Percentiles rank a stretch among this genome's conserved stretches.
Conservation (phyloP, 2,329 filamentous ascomycete genomes). For the Orbilia oligospora region DNA sequence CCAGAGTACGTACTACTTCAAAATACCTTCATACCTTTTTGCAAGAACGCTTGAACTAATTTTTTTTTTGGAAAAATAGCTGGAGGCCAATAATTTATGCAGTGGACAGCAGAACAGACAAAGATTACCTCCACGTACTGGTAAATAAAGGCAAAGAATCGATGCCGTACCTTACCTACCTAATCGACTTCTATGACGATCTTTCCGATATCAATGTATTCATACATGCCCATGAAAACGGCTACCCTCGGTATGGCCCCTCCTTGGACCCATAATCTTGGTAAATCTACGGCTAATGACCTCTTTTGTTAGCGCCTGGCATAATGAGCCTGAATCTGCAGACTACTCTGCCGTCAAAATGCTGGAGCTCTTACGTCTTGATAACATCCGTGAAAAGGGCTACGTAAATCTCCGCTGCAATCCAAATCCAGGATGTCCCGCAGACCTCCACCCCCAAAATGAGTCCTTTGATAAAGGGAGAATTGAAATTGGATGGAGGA, state of each 20-base stretch:
- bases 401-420: constrained; percentile 76
- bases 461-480: constrained; percentile 68
- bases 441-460: constrained; percentile 68
- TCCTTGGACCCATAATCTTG: background rate
- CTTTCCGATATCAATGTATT: constrained; percentile 75
- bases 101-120: constrained; percentile 69
- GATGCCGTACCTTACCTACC: constrained; percentile 75
- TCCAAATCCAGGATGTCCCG: constrained; percentile 73
- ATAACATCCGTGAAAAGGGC: constrained; percentile 71
- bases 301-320: constrained; percentile 69
- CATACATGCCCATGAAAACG: constrained; percentile 72
- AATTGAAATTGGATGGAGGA: constrained; percentile 37
- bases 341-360: constrained; percentile 69
- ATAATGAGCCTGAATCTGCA: constrained; percentile 72
- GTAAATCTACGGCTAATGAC: background rate
- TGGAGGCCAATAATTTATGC: constrained; percentile 69
- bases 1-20: constrained; percentile 11
- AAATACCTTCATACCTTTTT: no score
- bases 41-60: background rate
- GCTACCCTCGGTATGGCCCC: constrained; percentile 31
- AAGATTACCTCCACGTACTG: constrained; percentile 69
- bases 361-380: constrained; percentile 71
- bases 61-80: constrained; percentile 5
- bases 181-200: constrained; percentile 75
- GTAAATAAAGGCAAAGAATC: constrained; percentile 76